Base-by-base conservation (phyloP, 164 flowering plant species). In the Chloranthus sessilifolius region DNA sequence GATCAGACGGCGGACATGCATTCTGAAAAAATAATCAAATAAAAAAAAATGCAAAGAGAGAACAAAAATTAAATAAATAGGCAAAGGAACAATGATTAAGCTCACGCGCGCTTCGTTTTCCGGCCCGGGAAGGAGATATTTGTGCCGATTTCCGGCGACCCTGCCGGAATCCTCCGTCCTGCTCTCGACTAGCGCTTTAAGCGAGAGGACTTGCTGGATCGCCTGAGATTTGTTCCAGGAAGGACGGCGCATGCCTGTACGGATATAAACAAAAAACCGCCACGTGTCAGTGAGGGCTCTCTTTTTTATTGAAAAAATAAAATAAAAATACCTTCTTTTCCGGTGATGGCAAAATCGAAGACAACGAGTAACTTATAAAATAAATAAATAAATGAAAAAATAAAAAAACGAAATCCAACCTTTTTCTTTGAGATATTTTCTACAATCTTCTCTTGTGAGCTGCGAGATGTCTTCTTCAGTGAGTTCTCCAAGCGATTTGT, bases 151-250 rank as follows among this genome's bases (percentile, higher is more conserved):
- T 10, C 65, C 72, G 31, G 36, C 35, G 20, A 16, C 26, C 47
- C 70, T 53, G 55, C 62, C 78, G 28, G 19, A 39, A 47, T 70
- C 61, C 28, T 69, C 74, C 20, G 65, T 49, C 33, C 31, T 24
- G 20, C 72, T 30, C 50, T 87, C 96, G 0, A 84, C 78, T 44
- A 87, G 63, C 40, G 78, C 60, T 55, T 88, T 88, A 20, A 88
- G 80, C 2, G 79, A 80, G 53, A 88, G 71, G 9, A 84, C 96
- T 64, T 88, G 96, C 75, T 88, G 90, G 67, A 84, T 84, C 73
- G 96, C 96, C 70, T 88, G 96, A 0, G 88, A 81, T 62, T 84
- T 84, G 84, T 88, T 88, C 96, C 96, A 88, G 11, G 96, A 88
- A 22, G 96, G 96, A 40, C 85, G 66, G 12, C 96, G 65, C 96